Evolutionary conservation across 2,329 filamentous ascomycete genomes (phyloP).

Genomic region (Parasarocladium wereldwijsianum): DNA sequence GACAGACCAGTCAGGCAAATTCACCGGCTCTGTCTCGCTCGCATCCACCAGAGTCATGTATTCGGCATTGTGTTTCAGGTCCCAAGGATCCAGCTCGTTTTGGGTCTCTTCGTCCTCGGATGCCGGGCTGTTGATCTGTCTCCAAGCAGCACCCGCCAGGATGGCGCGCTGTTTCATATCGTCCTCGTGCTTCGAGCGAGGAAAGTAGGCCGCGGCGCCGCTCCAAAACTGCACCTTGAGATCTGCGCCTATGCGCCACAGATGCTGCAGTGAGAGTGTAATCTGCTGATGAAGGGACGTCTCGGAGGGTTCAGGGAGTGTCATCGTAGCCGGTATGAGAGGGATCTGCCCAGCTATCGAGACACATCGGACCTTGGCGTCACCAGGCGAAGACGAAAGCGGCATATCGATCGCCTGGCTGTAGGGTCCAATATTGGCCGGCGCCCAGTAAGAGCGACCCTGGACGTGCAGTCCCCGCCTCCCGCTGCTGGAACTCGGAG

Average conservation of each 20-base stretch:
- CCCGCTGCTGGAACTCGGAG: slow-evolving; percentile 12
- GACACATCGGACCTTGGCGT: slow-evolving; percentile 24
- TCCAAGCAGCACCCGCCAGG: slow-evolving; percentile 34
- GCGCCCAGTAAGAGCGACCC: slow-evolving; percentile 90
- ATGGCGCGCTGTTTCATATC: slow-evolving; percentile 20
- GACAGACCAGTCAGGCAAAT: slow-evolving; percentile 36
- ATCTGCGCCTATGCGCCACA: slow-evolving; percentile 66
- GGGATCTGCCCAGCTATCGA: slow-evolving; percentile 86
- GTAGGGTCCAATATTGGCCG: slow-evolving; percentile 93
- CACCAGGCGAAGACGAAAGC: slow-evolving; percentile 8
- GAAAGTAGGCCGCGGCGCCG: slow-evolving; percentile 61
- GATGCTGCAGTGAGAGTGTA: slow-evolving; percentile 68
- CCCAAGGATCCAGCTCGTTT: slow-evolving; percentile 53
- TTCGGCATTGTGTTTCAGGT: slow-evolving; percentile 41
- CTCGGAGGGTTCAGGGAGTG: slow-evolving; percentile 26
- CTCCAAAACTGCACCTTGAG: slow-evolving; percentile 63
- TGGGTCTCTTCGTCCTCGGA: slow-evolving; percentile 33
- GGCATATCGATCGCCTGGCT: slow-evolving; percentile 64
- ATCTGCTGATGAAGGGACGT: slow-evolving; percentile 41
- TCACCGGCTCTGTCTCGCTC: slow-evolving; percentile 12
- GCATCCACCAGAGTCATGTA: slow-evolving; percentile 26
- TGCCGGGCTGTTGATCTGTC: slow-evolving; percentile 21
- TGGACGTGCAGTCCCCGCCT: slow-evolving; percentile 73
- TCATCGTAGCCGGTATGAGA: slow-evolving; percentile 68
- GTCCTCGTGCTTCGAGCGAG: slow-evolving; percentile 16